These are phyloP conservation scores for Pleoardoris graminearum DNA, from an alignment of 2,329 filamentous ascomycete species.

Conservation along the genomic window DNA sequence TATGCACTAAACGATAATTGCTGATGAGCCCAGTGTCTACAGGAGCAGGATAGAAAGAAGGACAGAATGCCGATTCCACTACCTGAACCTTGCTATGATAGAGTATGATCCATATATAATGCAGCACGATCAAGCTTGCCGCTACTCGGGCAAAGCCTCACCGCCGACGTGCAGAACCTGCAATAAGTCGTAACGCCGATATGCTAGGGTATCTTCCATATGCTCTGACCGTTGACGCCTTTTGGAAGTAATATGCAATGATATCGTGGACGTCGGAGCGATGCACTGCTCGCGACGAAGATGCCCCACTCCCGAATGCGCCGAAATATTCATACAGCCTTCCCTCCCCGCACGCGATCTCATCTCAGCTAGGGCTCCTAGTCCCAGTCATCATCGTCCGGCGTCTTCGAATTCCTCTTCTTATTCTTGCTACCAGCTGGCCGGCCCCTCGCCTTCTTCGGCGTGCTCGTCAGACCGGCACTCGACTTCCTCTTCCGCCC, in stretches of 20 bases:
- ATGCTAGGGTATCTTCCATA: slow-evolving; percentile 3
- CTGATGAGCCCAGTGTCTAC: too few relatives aligned
- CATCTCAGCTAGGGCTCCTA: not conserved
- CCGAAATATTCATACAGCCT: too few relatives aligned
- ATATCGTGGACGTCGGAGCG: not conserved
- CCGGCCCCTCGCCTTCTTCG: slow-evolving; percentile 39
- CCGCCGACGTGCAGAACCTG: too few relatives aligned
- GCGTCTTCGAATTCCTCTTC: slow-evolving; percentile 37
- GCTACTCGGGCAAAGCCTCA: too few relatives aligned
- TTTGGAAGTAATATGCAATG: not conserved
- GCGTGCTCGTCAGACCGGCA: slow-evolving; percentile 32
- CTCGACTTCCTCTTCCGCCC: slow-evolving; percentile 51
- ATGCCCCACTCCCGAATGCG: not conserved
- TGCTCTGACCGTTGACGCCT: not conserved
- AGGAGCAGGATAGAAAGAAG: too few relatives aligned
- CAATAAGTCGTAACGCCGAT: slow-evolving; percentile 3
- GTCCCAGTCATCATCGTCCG: slow-evolving; percentile 33
- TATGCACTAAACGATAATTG: too few relatives aligned
- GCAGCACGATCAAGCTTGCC: too few relatives aligned
- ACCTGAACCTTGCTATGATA: too few relatives aligned
- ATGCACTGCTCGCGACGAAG: not conserved
- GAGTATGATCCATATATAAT: too few relatives aligned
- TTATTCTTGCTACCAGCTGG: slow-evolving; percentile 24
- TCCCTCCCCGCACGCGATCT: too few relatives aligned
- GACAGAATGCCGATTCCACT: too few relatives aligned